A percentile compares a stretch with the other conserved stretches of the same genome.
These are phyloP conservation scores for Exophiala lecanii-corni DNA, from an alignment of 2,329 filamentous ascomycete species.

Conservation along the genomic window DNA sequence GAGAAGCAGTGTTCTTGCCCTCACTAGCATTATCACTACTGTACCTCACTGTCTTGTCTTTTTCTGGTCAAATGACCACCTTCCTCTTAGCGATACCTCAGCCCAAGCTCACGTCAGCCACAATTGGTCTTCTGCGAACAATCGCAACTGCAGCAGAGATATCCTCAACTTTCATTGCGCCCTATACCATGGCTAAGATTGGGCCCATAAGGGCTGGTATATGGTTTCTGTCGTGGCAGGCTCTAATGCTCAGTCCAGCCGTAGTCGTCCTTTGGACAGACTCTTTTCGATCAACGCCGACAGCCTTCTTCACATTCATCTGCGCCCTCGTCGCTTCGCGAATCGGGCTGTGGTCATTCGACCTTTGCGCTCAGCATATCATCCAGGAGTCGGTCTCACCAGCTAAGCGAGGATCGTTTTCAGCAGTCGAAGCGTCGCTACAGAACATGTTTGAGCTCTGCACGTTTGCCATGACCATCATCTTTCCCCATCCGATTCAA, in stretches of 20 bases:
- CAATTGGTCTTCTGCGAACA: slow-evolving; percentile 46
- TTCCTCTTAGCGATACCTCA: slow-evolving; percentile 47
- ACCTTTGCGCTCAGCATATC: slow-evolving; percentile 56
- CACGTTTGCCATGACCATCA: slow-evolving; percentile 61
- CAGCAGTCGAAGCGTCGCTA: slow-evolving; percentile 60
- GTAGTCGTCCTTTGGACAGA: slow-evolving; percentile 40
- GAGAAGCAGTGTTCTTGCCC: slow-evolving; percentile 35
- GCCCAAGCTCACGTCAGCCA: slow-evolving; percentile 40
- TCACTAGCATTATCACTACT: slow-evolving; percentile 49
- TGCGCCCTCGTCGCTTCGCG: slow-evolving; percentile 53
- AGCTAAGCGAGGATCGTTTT: slow-evolving; percentile 62
- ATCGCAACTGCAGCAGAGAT: slow-evolving; percentile 50
- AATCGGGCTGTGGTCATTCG: slow-evolving; percentile 58
- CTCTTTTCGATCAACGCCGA: slow-evolving; percentile 29
- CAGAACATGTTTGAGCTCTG: slow-evolving; percentile 68
- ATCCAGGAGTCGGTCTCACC: slow-evolving; percentile 55
- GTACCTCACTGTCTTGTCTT: slow-evolving; percentile 53
- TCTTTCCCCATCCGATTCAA: slow-evolving; percentile 58
- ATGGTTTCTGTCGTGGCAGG: slow-evolving; percentile 67
- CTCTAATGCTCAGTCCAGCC: slow-evolving; percentile 49
- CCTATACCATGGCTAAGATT: slow-evolving; percentile 47
- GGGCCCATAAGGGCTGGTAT: slow-evolving; percentile 61
- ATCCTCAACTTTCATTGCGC: slow-evolving; percentile 50
- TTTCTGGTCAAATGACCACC: slow-evolving; percentile 52
- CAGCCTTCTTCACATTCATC: slow-evolving; percentile 46